A percentile compares a stretch with the other conserved stretches of the same genome.
These are phyloP conservation scores for Kingdonia uniflora DNA, from an alignment of 164 flowering plant genomes.

Conservation along the genomic window DNA sequence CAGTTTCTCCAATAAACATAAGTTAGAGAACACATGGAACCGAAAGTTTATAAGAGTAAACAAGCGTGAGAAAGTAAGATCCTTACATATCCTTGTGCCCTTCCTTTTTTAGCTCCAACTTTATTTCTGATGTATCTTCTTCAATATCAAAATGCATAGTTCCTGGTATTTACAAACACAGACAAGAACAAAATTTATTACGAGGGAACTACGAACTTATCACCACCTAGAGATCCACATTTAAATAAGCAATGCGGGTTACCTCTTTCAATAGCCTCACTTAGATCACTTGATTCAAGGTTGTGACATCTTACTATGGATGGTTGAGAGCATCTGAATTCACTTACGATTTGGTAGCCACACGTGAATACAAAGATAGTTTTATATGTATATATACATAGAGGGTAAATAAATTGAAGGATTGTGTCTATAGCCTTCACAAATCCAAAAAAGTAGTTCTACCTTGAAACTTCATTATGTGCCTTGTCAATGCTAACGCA, in stretches of 20 bases:
- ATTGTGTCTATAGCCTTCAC: too few relatives aligned
- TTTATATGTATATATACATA: too few relatives aligned
- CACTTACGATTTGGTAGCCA: not conserved
- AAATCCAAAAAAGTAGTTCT: not conserved
- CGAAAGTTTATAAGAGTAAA: not conserved
- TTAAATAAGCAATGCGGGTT: not conserved
- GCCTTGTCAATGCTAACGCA: constrained; percentile 9
- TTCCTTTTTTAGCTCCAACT: constrained; percentile 16
- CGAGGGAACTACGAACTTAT: not conserved
- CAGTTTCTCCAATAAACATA: constrained; percentile 1
- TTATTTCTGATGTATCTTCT: constrained; percentile 6
- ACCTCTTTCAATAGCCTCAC: constrained; percentile 37
- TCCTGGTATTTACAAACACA: constrained; percentile 8
- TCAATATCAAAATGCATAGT: constrained; percentile 11
- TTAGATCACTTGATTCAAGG: constrained; percentile 23
- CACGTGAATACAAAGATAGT: too few relatives aligned
- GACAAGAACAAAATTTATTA: not conserved
- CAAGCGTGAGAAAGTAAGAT: constrained; percentile 14
- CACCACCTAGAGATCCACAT: not conserved
- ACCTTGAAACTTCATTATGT: constrained; percentile 22
- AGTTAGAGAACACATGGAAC: constrained; percentile 5
- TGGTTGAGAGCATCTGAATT: constrained; percentile 17
- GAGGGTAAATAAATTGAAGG: too few relatives aligned
- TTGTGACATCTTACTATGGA: constrained; percentile 22
- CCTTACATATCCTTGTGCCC: constrained; percentile 15